Conservation (phyloP, 495 filamentous ascomycete genomes). For the Tuber melanosporum region DNA sequence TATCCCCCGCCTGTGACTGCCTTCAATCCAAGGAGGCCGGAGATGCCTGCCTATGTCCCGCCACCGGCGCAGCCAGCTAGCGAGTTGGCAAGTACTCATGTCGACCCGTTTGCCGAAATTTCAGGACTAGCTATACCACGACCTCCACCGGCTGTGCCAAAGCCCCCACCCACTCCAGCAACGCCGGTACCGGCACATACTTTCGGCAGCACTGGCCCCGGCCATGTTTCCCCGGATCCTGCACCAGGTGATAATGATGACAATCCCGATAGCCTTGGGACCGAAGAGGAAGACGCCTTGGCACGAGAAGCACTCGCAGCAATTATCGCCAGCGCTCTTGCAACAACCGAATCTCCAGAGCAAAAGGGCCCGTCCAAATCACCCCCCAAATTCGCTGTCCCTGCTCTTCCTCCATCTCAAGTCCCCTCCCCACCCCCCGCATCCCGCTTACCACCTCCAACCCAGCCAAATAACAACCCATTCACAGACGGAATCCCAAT, state of each 20-base stretch:
- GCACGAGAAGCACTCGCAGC: neutral
- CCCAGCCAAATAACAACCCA: neutral
- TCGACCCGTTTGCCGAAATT: neutral
- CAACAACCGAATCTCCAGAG: neutral
- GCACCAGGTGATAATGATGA: neutral
- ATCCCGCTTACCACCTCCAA: neutral
- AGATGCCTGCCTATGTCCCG: neutral
- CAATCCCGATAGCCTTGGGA: neutral
- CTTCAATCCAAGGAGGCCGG: neutral
- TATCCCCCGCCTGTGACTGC: neutral
- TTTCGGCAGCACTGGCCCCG: neutral
- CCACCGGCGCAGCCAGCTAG: neutral
- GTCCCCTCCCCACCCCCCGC: neutral
- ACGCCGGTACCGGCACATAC: neutral
- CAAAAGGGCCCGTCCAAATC: neutral
- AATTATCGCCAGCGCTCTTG: neutral
- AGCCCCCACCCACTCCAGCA: neutral
- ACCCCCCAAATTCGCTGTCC: neutral
- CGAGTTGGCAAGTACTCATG: neutral
- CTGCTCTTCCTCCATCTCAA: neutral
- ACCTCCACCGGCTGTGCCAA: neutral
- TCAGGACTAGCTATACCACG: neutral
- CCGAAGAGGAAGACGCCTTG: neutral
- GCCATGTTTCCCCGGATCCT: neutral
- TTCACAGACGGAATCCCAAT: neutral